Percentiles rank a stretch among this genome's conserved stretches.
Conservation (phyloP, 2,329 filamentous ascomycete species). For the Cytospora paraplurivora region DNA sequence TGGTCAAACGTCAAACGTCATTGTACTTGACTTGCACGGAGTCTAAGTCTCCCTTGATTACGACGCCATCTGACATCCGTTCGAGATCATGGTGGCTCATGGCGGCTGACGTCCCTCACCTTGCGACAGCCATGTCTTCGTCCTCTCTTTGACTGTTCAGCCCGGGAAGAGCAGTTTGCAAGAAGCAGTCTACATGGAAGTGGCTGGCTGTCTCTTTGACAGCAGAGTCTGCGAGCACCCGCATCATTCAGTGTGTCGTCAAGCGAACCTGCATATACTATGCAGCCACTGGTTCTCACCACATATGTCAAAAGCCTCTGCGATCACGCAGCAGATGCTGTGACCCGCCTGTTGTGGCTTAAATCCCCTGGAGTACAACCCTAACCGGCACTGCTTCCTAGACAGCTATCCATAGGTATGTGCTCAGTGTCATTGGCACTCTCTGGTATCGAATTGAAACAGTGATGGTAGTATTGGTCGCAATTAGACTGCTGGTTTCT, state of each 20-base stretch:
- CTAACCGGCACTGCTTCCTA: neutral
- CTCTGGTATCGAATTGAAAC: neutral
- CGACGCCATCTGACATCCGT: neutral
- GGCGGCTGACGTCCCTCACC: neutral
- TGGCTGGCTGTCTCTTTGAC: neutral
- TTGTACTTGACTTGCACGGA: neutral
- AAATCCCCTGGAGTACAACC: neutral
- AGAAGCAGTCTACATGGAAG: neutral
- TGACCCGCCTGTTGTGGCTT: neutral
- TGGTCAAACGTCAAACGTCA: no score
- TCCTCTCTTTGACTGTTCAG: neutral
- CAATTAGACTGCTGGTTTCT: neutral
- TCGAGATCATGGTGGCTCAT: neutral
- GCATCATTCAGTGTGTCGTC: conserved; percentile 2
- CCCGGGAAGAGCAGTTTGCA: neutral
- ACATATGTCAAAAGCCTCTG: conserved; percentile 12
- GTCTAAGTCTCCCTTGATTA: neutral
- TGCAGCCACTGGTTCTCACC: conserved; percentile 3
- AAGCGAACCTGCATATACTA: conserved; percentile 8
- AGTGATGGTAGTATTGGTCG: neutral
- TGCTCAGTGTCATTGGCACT: neutral
- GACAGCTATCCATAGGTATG: neutral
- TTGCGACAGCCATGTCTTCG: neutral
- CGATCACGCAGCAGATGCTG: conserved; percentile 10
- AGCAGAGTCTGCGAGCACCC: neutral